phyloP scores from a whole-genome alignment of 208 protist species.

The Leishmania aethiopica region DNA sequence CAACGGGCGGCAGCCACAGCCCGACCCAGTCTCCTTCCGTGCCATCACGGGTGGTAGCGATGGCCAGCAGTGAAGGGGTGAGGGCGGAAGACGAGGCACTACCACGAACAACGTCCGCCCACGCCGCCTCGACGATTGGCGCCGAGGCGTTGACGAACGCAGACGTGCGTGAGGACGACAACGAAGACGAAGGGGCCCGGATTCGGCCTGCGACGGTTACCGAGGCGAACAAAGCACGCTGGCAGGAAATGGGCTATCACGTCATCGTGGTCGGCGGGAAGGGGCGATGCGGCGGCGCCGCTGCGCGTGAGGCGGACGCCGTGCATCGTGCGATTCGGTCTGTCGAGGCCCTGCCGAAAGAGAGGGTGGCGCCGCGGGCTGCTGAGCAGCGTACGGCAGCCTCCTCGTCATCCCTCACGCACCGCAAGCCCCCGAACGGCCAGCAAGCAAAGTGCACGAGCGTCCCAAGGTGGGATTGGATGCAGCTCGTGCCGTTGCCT shows the following conservation, averaged over 20 bases:
- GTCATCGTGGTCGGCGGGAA: constrained; percentile 58
- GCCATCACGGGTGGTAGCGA: not conserved
- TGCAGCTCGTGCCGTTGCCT: constrained; percentile 54
- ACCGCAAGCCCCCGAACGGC: not conserved
- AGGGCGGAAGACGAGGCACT: not conserved
- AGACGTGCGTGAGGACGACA: not conserved
- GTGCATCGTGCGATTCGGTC: constrained; percentile 11
- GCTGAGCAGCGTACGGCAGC: not conserved
- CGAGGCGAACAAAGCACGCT: constrained; percentile 34
- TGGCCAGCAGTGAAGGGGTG: not conserved
- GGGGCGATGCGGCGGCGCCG: not conserved
- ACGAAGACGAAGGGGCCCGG: constrained; percentile 6
- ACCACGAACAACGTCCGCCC: not conserved
- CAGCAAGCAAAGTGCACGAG: not conserved
- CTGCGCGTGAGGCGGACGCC: not conserved
- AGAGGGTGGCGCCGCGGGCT: not conserved
- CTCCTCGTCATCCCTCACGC: not conserved
- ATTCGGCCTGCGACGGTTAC: constrained; percentile 17
- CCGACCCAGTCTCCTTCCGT: not conserved
- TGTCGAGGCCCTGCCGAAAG: not conserved
- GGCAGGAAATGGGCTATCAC: constrained; percentile 82
- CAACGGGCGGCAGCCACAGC: not conserved
- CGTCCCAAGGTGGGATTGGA: constrained; percentile 26
- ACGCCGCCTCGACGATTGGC: not conserved
- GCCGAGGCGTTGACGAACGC: not conserved